Evolutionary conservation across 306 rosid genomes (phyloP).

Genomic region (Ziziphus jujuba): DNA sequence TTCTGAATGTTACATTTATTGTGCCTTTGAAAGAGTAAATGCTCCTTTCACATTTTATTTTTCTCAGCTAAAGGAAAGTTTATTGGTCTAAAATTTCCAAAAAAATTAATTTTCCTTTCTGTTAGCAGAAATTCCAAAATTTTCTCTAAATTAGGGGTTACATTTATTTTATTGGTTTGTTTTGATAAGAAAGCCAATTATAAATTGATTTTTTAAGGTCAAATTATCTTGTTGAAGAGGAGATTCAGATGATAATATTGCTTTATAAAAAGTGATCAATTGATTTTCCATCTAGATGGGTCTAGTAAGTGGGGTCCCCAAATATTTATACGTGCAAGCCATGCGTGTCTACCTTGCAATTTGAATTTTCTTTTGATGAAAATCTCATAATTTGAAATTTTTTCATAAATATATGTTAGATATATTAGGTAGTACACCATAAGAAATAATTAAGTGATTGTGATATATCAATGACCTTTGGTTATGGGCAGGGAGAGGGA

Average conservation of each 20-base stretch:
- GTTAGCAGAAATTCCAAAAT: too few species aligned
- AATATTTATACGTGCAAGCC: constrained; percentile 16
- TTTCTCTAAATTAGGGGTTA: too few species aligned
- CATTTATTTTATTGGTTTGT: not conserved
- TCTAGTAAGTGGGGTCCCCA: constrained; percentile 2
- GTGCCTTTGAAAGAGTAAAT: not conserved
- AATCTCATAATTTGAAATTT: too few species aligned
- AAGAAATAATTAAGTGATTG: not conserved
- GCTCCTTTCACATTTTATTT: not conserved
- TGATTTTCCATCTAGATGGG: not conserved
- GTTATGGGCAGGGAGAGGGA: constrained; percentile 5
- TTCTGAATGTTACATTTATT: constrained; percentile 20
- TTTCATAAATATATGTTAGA: too few species aligned
- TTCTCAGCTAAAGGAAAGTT: too few species aligned
- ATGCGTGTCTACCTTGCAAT: constrained; percentile 9
- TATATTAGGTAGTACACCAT: too few species aligned
- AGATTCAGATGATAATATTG: too few species aligned
- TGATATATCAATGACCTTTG: constrained; percentile 4
- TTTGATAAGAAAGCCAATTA: not conserved
- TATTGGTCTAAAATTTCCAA: too few species aligned
- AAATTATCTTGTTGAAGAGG: too few species aligned
- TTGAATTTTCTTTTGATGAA: constrained; percentile 5
- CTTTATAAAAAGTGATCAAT: too few species aligned
- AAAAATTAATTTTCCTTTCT: too few species aligned
- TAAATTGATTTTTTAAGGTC: too few species aligned